Evolutionary conservation across 73 alveolate genomes (phyloP), one percentile per base, ranked within the genome.

Genomic region (Paramecium sexaurelia): DNA sequence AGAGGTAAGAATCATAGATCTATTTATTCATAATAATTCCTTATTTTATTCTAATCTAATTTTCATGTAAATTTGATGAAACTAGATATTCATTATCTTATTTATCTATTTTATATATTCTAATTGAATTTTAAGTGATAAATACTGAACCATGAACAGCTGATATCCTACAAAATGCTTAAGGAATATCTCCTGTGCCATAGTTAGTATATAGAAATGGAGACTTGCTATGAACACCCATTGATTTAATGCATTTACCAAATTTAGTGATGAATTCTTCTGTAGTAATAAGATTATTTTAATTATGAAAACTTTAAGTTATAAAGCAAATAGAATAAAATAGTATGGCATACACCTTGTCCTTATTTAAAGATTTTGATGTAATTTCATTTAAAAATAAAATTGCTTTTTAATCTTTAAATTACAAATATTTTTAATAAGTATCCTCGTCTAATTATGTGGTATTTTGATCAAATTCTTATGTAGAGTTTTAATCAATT

Each of bases 171-270:
- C 85, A 66, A 45, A 32, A 55, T 29, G 86, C 92, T 85, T 85
- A 35, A 32, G 92, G 92, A 85, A 85, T 85, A 55, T 85, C 92
- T 24, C 92, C 92, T 1, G 92, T 85, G 3, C 92, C 92, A 32
- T 85, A 85, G 27, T 85, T 85, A 11, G 92, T 45, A 17, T 85
- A 85, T 15, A 85, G 35, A 29, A 55, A 85, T 3, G 92, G 92
- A 7, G 47, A 56, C n/a, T 66, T 56, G 26, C 85, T 51, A 29
- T 85, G 92, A 45, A 85, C 33, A 4, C 92, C 92, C 45, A 66
- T 37, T 15, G 85, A 55, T 75, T 85, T 85, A 0, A 85, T 45
- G 29, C 47, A 85, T 75, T 85, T 85, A 27, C 75, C 75, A 32
- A 85, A 55, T 9, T 75, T 27, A 29, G 41, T 66, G 3, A 85